Evolutionary conservation across 495 filamentous ascomycete genomes (phyloP).

Genomic region (Melanomma pulvis-pyrius): DNA sequence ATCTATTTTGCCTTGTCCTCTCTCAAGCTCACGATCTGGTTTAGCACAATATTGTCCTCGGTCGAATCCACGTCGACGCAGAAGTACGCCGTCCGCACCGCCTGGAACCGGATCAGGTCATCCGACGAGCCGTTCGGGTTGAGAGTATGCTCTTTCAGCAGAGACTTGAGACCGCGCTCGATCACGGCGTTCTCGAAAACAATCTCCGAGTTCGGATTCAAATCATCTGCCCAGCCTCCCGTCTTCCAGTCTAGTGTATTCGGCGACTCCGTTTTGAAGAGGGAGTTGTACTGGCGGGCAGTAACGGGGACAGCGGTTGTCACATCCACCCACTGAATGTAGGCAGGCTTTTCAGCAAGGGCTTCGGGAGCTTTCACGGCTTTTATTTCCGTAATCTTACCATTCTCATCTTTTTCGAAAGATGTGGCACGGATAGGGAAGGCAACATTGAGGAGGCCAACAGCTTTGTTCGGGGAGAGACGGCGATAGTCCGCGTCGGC

Average conservation of each 20-base stretch:
- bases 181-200: slow-evolving; percentile 78
- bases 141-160: slow-evolving; percentile 57
- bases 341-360: slow-evolving; percentile 61
- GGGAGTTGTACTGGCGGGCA: slow-evolving; percentile 76
- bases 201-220: slow-evolving; percentile 83
- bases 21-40: slow-evolving; percentile 91
- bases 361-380: slow-evolving; percentile 48
- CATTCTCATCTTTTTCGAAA: slow-evolving; percentile 73
- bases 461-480: slow-evolving; percentile 84
- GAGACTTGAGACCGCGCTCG: slow-evolving; percentile 82
- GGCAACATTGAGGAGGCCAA: slow-evolving; percentile 82
- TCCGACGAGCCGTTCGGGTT: slow-evolving; percentile 73
- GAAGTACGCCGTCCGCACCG: slow-evolving; percentile 88
- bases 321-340: slow-evolving; percentile 86
- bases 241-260: slow-evolving; percentile 59
- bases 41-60: slow-evolving; percentile 77
- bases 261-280: slow-evolving; percentile 88
- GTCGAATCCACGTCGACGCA: slow-evolving; percentile 76
- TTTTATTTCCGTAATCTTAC: slow-evolving; percentile 68
- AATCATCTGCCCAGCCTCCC: slow-evolving; percentile 77
- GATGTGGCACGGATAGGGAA: slow-evolving; percentile 79
- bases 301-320: slow-evolving; percentile 60
- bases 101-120: slow-evolving; percentile 79
- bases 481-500: slow-evolving; percentile 90
- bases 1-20: slow-evolving; percentile 60